A percentile compares a stretch with the other conserved stretches of the same genome.
Evolutionary conservation across 768 basidiomycete genomes (phyloP).

Genomic region (Baorangia bicolor): DNA sequence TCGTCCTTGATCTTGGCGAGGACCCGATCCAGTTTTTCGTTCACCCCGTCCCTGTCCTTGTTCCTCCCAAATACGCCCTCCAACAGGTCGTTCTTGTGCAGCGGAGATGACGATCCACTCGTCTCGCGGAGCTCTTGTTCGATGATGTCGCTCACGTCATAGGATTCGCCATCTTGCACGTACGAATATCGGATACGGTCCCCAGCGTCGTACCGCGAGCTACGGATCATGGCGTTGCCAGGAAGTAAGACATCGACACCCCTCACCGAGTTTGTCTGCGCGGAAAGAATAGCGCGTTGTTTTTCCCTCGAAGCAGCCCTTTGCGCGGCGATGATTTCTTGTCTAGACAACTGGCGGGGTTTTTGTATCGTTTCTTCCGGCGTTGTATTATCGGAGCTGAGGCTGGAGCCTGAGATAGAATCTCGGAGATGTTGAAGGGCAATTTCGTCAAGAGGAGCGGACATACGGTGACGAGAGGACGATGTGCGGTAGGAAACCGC

Average conservation of each 20-base stretch:
- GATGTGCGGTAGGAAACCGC: constrained; percentile 73
- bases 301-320: constrained; percentile 83
- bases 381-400: constrained; percentile 44
- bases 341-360: constrained; percentile 53
- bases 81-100: constrained; percentile 57
- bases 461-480: constrained; percentile 66
- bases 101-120: constrained; percentile 27
- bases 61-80: constrained; percentile 62
- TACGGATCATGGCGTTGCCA: constrained; percentile 82
- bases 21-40: constrained; percentile 72
- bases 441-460: constrained; percentile 81
- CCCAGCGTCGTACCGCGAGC: constrained; percentile 67
- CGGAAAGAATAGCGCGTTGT: constrained; percentile 80
- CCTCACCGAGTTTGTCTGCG: constrained; percentile 79
- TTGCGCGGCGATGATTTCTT: constrained; percentile 93
- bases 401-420: constrained; percentile 56
- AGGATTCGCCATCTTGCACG: constrained; percentile 88
- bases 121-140: constrained; percentile 82
- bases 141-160: constrained; percentile 91
- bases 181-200: constrained; percentile 91
- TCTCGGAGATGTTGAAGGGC: constrained; percentile 73
- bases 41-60: constrained; percentile 59
- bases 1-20: constrained; percentile 73
- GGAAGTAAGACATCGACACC: constrained; percentile 89
- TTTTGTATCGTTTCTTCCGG: constrained; percentile 36